Evolutionary conservation across 83 land plant species (phyloP).

Genomic region (Picea abies): DNA sequence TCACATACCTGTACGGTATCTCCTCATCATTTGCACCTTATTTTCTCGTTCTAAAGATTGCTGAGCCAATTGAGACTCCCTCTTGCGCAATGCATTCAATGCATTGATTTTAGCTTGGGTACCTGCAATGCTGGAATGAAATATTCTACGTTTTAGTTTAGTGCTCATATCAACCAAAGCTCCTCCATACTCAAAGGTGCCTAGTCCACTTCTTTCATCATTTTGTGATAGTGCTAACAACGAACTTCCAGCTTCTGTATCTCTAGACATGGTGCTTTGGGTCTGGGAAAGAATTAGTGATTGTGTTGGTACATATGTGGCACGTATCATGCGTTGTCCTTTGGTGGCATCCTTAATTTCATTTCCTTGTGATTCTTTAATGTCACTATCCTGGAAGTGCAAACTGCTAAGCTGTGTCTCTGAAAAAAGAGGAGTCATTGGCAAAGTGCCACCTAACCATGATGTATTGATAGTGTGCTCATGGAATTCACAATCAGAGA

Average conservation of each 20-base stretch:
- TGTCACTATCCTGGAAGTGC: constrained; percentile 5
- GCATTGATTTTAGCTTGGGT: constrained; percentile 37
- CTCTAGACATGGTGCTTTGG: not conserved
- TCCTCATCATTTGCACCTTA: constrained; percentile 53
- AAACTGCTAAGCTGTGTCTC: constrained; percentile 23
- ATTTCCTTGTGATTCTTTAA: constrained; percentile 16
- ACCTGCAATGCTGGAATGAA: constrained; percentile 25
- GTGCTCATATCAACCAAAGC: constrained; percentile 23
- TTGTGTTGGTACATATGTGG: constrained; percentile 15
- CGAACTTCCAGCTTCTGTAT: constrained; percentile 14
- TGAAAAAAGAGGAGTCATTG: constrained; percentile 58
- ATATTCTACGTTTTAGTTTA: constrained; percentile 31
- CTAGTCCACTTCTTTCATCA: constrained; percentile 11
- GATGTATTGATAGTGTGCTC: constrained; percentile 48
- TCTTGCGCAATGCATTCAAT: constrained; percentile 37
- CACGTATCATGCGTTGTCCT: constrained; percentile 13
- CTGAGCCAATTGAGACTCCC: constrained; percentile 35
- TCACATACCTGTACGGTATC: constrained; percentile 48
- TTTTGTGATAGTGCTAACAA: constrained; percentile 18
- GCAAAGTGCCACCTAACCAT: constrained; percentile 44
- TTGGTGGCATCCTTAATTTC: constrained; percentile 1
- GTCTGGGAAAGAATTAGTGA: constrained; percentile 6
- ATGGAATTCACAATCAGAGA: constrained; percentile 56
- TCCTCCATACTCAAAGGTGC: not conserved
- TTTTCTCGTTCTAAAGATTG: constrained; percentile 52